Evolutionary conservation across 352 stramenopile species (phyloP).

Genomic region (Phytophthora macrochlamydospora): DNA sequence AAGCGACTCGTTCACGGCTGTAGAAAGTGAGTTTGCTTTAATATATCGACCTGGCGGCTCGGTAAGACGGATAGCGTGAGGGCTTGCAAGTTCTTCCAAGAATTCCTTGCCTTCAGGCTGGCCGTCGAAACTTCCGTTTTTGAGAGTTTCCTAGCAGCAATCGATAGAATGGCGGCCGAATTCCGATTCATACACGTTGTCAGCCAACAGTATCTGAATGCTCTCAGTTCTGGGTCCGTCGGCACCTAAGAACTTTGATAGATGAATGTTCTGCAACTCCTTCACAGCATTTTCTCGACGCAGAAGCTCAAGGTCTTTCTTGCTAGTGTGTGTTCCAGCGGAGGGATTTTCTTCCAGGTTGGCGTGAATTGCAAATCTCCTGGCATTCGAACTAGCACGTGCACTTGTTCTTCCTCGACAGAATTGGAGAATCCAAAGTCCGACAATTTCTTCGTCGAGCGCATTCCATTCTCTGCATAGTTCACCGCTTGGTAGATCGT

Average conservation of each 20-base stretch:
- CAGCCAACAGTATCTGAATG: neutral
- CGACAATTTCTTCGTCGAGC: neutral
- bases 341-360: neutral
- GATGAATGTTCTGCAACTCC: neutral
- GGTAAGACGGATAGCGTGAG: neutral
- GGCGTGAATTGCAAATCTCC: neutral
- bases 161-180: neutral
- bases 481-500: too few relatives aligned
- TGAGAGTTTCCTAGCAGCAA: neutral
- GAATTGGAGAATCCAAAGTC: neutral
- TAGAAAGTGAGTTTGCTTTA: neutral
- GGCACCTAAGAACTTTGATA: too few relatives aligned
- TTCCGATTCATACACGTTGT: neutral
- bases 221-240: too few relatives aligned
- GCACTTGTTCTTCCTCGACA: neutral
- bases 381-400: neutral
- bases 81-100: neutral
- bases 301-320: neutral
- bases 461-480: neutral
- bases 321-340: neutral
- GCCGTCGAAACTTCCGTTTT: neutral
- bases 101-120: neutral
- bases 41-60: neutral
- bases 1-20: neutral
- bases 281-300: neutral